phyloP scores from a whole-genome alignment of 495 filamentous ascomycete genomes.

The Hypoxylon fragiforme region DNA sequence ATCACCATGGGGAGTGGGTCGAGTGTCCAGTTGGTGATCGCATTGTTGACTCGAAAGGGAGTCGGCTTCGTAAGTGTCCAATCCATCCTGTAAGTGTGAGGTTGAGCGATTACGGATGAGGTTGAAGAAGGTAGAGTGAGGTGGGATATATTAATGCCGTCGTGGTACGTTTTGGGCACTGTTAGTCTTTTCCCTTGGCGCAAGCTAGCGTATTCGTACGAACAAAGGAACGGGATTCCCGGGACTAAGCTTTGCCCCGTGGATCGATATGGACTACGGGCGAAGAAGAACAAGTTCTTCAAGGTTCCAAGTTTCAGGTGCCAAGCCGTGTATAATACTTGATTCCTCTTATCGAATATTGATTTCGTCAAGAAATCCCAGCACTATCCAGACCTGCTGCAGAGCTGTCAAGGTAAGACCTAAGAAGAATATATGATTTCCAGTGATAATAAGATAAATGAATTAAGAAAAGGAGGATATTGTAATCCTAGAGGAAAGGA shows the following conservation, averaged over 20 bases:
- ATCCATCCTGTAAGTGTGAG: conserved; percentile 33
- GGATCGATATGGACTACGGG: background rate
- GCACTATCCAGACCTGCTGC: conserved; percentile 30
- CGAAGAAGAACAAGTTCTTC: background rate
- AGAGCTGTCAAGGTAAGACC: conserved; percentile 10
- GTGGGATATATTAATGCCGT: background rate
- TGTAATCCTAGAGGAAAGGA: background rate
- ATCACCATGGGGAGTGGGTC: conserved; percentile 37
- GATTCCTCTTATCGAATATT: no score
- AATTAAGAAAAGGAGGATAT: background rate
- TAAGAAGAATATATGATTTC: background rate
- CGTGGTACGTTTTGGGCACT: background rate
- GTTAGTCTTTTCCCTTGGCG: background rate
- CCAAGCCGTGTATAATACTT: no score
- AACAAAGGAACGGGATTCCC: background rate
- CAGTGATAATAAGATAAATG: background rate
- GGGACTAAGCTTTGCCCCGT: conserved; percentile 3
- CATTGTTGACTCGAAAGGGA: conserved; percentile 62
- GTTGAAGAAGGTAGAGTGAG: background rate
- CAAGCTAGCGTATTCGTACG: conserved; percentile 2
- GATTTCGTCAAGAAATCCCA: conserved; percentile 24
- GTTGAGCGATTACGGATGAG: background rate
- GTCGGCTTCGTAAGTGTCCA: conserved; percentile 60
- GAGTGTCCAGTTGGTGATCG: conserved; percentile 43
- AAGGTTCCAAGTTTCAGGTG: no score